A percentile compares a stretch with the other conserved stretches of the same genome.
These are phyloP conservation scores for Candida tammaniensis DNA, from an alignment of 805 yeast genomes.

Conservation along the genomic window DNA sequence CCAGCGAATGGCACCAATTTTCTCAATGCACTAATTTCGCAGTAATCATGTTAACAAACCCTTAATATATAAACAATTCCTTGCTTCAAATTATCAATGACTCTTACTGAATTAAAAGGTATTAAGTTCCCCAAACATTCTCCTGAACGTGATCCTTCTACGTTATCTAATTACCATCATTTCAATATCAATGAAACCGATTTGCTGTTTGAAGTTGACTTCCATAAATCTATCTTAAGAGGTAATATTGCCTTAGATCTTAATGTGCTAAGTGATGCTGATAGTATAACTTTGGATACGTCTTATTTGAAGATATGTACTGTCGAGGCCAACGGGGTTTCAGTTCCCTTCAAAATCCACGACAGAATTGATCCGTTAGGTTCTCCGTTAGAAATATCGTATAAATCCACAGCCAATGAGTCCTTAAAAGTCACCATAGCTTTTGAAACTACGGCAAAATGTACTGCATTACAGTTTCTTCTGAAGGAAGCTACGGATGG, in stretches of 20 bases:
- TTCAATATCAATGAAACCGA: slow-evolving; percentile 50
- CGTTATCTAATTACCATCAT: slow-evolving; percentile 65
- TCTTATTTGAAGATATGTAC: slow-evolving; percentile 52
- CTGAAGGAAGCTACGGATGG: slow-evolving; percentile 74
- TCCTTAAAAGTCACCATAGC: slow-evolving; percentile 38
- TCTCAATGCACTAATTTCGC: too few relatives aligned
- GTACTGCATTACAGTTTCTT: slow-evolving; percentile 87
- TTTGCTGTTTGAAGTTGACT: slow-evolving; percentile 53
- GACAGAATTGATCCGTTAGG: slow-evolving; percentile 57
- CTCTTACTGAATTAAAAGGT: too few relatives aligned
- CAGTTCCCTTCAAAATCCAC: slow-evolving; percentile 27
- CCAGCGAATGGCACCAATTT: too few relatives aligned
- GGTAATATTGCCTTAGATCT: slow-evolving; percentile 58
- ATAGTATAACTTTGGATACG: slow-evolving; percentile 59
- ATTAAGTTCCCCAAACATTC: slow-evolving; percentile 3
- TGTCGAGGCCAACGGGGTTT: slow-evolving; percentile 41
- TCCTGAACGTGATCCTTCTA: slow-evolving; percentile 71
- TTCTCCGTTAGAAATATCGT: slow-evolving; percentile 44
- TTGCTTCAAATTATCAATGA: too few relatives aligned
- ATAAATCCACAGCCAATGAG: slow-evolving; percentile 8
- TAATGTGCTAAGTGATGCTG: slow-evolving; percentile 19
- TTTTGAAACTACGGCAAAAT: slow-evolving; percentile 68
- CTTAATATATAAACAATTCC: too few relatives aligned
- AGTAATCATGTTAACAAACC: too few relatives aligned
- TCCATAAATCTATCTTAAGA: slow-evolving; percentile 46